Conservation (phyloP, 495 filamentous ascomycete species). For the Cercophora sp. region DNA sequence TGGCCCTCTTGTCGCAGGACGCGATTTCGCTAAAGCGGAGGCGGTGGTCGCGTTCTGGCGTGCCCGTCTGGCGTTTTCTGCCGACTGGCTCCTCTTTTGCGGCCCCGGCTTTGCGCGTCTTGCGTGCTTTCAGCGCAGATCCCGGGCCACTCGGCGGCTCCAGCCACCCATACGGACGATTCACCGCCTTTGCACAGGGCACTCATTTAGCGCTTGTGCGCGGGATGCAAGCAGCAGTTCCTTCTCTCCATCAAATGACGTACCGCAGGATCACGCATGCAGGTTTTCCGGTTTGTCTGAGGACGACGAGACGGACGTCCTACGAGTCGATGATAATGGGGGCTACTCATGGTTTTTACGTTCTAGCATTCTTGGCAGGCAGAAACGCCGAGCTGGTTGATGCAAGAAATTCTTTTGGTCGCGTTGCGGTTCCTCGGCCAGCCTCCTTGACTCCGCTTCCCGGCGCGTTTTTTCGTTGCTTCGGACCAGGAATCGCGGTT, state of each 20-base stretch:
- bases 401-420: constrained; percentile 7
- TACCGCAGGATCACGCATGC: constrained; percentile 1
- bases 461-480: constrained; percentile 11
- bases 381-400: not conserved
- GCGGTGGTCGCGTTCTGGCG: constrained; percentile 25
- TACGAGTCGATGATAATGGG: too few relatives aligned
- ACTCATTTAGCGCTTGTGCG: constrained; percentile 9
- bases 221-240: too few relatives aligned
- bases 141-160: constrained; percentile 16
- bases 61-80: constrained; percentile 11
- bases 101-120: constrained; percentile 11
- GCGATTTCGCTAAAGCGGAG: constrained; percentile 27
- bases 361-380: constrained; percentile 1
- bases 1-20: constrained; percentile 27
- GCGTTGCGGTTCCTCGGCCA: constrained; percentile 8
- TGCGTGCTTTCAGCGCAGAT: constrained; percentile 11
- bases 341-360: too few relatives aligned
- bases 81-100: constrained; percentile 5
- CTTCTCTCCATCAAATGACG: constrained; percentile 8
- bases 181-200: constrained; percentile 15
- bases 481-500: constrained; percentile 4
- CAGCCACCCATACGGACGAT: constrained; percentile 5
- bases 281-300: too few relatives aligned
- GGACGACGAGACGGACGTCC: too few relatives aligned
- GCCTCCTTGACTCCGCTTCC: constrained; percentile 10